Evolutionary conservation across 1,139 yeast genomes (phyloP).

Genomic region (Nakaseomyces sp.): DNA sequence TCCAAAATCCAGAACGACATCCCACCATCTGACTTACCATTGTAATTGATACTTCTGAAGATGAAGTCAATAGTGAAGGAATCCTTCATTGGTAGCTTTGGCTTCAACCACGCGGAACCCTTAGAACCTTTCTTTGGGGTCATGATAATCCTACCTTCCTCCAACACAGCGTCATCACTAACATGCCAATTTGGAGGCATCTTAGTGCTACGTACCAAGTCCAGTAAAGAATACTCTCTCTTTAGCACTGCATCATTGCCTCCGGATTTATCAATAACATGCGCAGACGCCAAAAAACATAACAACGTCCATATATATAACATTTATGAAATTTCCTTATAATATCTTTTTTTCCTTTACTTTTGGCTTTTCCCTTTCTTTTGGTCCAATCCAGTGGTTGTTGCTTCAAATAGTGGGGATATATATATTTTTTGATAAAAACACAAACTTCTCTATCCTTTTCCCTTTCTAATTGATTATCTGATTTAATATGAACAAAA

Average conservation of each 20-base stretch:
- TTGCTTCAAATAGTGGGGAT: too few relatives aligned
- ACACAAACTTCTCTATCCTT: too few relatives aligned
- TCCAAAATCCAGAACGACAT: slow-evolving; percentile 26
- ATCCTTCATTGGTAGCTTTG: slow-evolving; percentile 13
- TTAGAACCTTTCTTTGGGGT: slow-evolving; percentile 34
- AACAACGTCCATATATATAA: background rate
- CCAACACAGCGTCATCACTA: slow-evolving; percentile 28
- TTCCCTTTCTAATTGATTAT: too few relatives aligned
- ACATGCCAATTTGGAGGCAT: slow-evolving; percentile 29
- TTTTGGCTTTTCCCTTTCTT: too few relatives aligned
- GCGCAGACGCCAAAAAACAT: background rate
- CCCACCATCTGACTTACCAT: slow-evolving; percentile 17
- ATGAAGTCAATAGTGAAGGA: slow-evolving; percentile 42
- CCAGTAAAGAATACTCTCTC: slow-evolving; percentile 31
- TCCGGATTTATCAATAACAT: background rate
- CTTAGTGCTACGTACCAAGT: slow-evolving; percentile 22
- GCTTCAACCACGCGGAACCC: slow-evolving; percentile 45
- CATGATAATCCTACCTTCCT: slow-evolving; percentile 36
- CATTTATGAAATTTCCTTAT: background rate
- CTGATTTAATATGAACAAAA: too few relatives aligned
- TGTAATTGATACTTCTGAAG: slow-evolving; percentile 6
- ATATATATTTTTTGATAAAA: too few relatives aligned
- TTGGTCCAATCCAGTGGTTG: too few relatives aligned
- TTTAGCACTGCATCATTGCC: slow-evolving; percentile 9
- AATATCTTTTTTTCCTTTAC: background rate